These are phyloP conservation scores for Ogataea henricii DNA, from an alignment of 805 yeast genomes.

Conservation along the genomic window DNA sequence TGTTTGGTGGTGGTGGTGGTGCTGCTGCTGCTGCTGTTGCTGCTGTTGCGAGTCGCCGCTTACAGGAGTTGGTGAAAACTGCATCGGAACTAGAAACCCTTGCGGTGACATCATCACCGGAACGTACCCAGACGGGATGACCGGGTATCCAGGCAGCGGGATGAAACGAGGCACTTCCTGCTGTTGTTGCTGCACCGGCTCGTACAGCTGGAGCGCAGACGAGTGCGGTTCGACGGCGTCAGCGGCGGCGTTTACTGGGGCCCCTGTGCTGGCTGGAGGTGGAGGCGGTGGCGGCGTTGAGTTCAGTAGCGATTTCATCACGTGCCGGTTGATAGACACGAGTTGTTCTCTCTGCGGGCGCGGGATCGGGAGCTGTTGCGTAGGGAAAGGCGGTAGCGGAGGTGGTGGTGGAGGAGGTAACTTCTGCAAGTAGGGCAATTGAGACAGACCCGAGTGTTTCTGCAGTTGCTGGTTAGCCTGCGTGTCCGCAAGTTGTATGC, in stretches of 20 bases:
- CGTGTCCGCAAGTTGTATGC: not conserved
- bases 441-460: not conserved
- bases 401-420: not conserved
- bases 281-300: conserved; percentile 9
- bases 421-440: not conserved
- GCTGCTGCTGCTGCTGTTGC: too few relatives aligned
- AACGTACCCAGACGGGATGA: conserved; percentile 31
- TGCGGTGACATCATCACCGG: conserved; percentile 36
- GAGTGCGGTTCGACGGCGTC: not conserved
- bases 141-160: conserved; percentile 27
- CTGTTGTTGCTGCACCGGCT: conserved; percentile 9
- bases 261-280: conserved; percentile 6
- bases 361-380: conserved; percentile 9
- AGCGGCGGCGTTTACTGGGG: not conserved
- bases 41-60: conserved; percentile 7
- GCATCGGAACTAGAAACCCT: conserved; percentile 33
- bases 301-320: conserved; percentile 17
- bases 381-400: not conserved
- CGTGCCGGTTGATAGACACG: conserved; percentile 19
- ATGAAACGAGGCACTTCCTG: conserved; percentile 22
- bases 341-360: conserved; percentile 20
- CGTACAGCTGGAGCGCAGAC: not conserved
- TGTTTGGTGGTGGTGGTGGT: too few relatives aligned
- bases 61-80: conserved; percentile 23
- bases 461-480: not conserved